Evolutionary conservation across 495 filamentous ascomycete genomes (phyloP).

Genomic region (Xylaria venustula): DNA sequence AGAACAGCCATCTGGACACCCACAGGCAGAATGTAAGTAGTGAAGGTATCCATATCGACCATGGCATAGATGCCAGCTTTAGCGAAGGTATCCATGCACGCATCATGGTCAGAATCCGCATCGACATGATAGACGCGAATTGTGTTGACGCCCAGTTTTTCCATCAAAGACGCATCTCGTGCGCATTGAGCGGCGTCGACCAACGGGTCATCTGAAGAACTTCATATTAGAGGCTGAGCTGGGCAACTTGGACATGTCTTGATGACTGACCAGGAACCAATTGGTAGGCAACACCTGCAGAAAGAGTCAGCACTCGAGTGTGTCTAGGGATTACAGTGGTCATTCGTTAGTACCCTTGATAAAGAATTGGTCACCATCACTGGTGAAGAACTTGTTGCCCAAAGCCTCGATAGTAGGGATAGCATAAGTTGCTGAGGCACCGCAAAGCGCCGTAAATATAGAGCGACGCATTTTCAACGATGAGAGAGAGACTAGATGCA

Average conservation of each 20-base stretch:
- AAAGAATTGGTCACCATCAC: constrained; percentile 74
- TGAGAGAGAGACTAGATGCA: too few species aligned
- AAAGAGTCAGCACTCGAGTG: constrained; percentile 18
- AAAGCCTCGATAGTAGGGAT: constrained; percentile 62
- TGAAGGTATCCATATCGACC: constrained; percentile 82
- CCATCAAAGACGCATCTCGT: constrained; percentile 75
- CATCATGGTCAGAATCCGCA: constrained; percentile 62
- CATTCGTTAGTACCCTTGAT: constrained; percentile 68
- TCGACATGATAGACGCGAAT: constrained; percentile 92
- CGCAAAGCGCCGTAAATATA: constrained; percentile 28
- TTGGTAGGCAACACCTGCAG: constrained; percentile 69
- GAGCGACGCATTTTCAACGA: constrained; percentile 41
- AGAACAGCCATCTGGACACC: constrained; percentile 27
- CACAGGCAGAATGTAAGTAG: constrained; percentile 73
- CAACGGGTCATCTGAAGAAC: constrained; percentile 62
- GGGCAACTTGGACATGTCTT: background rate
- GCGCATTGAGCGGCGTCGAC: constrained; percentile 72
- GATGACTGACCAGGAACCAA: constrained; percentile 35
- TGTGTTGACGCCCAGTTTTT: constrained; percentile 74
- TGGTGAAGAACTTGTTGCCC: constrained; percentile 83
- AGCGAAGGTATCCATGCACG: constrained; percentile 67
- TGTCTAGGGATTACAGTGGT: background rate
- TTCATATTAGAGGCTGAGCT: background rate
- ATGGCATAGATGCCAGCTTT: constrained; percentile 77
- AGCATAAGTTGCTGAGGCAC: constrained; percentile 34